A percentile compares a stretch with the other conserved stretches of the same genome.
phyloP scores from a whole-genome alignment of 2,329 filamentous ascomycete genomes.

The Fusarium decemcellulare region DNA sequence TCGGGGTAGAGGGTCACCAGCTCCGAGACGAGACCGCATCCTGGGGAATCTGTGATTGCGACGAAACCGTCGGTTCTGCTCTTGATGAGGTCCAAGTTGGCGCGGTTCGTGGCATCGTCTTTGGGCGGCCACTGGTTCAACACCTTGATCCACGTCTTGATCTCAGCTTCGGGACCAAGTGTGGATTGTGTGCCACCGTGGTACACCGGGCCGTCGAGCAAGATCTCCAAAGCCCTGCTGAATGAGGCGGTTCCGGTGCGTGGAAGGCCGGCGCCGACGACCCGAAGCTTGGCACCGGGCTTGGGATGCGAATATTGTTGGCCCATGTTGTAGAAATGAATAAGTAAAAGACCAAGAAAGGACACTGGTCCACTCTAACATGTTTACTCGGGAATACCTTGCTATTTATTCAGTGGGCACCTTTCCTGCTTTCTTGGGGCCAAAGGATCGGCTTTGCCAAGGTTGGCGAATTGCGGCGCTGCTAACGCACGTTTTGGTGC shows the following conservation, averaged over 20 bases:
- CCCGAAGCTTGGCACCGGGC: constrained; percentile 34
- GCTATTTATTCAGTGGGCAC: no score
- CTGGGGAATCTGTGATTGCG: neutral
- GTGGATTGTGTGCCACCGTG: neutral
- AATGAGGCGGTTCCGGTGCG: constrained; percentile 46
- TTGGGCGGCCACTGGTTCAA: neutral
- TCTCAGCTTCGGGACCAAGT: neutral
- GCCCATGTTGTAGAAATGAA: constrained; percentile 23
- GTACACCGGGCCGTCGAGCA: neutral
- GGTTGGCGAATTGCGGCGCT: neutral
- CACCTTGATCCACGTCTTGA: constrained; percentile 3
- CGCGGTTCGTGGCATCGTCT: neutral
- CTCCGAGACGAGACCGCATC: constrained; percentile 23
- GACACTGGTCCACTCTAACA: neutral
- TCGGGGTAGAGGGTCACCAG: constrained; percentile 37
- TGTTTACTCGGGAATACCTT: no score
- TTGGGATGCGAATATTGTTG: constrained; percentile 40
- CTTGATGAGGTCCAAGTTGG: constrained; percentile 1
- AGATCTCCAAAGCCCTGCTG: constrained; percentile 39
- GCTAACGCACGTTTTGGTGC: neutral
- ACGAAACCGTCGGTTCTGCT: neutral
- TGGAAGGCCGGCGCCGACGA: constrained; percentile 46
- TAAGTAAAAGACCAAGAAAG: neutral
- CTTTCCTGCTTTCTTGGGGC: no score
- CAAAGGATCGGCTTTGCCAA: no score